Evolutionary conservation across 495 filamentous ascomycete species (phyloP), one percentile per base, ranked within the genome.

Genomic region (Umbilicaria muhlenbergii): DNA sequence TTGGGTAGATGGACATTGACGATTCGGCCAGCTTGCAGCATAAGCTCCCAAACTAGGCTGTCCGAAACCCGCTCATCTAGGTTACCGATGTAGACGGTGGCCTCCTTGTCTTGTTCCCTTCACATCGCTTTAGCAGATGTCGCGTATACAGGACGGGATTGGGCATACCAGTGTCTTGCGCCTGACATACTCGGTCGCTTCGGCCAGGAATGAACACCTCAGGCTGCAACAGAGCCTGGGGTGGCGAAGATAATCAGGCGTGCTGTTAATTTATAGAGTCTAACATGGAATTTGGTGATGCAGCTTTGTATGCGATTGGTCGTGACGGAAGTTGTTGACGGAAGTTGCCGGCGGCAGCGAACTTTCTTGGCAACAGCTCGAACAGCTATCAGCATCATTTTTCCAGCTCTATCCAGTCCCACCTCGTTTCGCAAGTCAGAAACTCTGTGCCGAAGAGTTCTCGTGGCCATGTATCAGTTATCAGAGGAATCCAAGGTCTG

Each of bases 21-120:
- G 53, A 99, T 86, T 46, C 86, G 86, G 35, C 92, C 91, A 49
- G 82, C 85, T 67, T 99, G 91, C 34, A 93, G 74, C 88, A 96
- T 95, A 52, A 99, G 73, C 70, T 96, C 91, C 80, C 86, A 94
- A 53, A 99, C 78, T 39, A 95, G 67, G 51, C 80, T 80, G 62
- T 95, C 86, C 42, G 83, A 79, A 42, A 86, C 84, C 56, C 92
- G 81, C 65, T 99, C 91, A 63, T 99, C 91, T 54, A 99, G 81
- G 60, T 96, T 96, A 59, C 91, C 91, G 49, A 96, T 80, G 63
- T 99, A 99, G 59, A 95, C 83, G 14, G 91, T 99, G 39, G 88
- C 89, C 64, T 96, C 91, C 59, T 96, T 96, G 60, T 96, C 87
- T 66, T 99, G 91, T 59, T 96, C 89, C 89, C 89, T 94, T 51